These are phyloP conservation scores for Fimicolochytrium jonesii DNA, from an alignment of 192 early-diverging fungal genomes.

Conservation along the genomic window DNA sequence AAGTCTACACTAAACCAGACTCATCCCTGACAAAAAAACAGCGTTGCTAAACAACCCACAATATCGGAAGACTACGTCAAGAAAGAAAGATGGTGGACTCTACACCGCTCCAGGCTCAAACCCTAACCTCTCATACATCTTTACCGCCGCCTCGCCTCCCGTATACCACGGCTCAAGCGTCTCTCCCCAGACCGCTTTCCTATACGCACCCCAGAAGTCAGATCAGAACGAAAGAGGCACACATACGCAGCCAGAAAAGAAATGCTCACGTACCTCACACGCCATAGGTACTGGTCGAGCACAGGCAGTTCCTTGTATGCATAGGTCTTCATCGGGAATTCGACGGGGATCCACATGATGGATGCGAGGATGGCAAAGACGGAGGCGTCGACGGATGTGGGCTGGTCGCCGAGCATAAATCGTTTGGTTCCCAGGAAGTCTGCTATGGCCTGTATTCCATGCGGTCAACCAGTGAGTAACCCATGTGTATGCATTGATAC, in stretches of 20 bases:
- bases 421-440: constrained; percentile 31
- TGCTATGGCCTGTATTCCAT: constrained; percentile 17
- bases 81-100: too few species aligned
- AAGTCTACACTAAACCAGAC: too few species aligned
- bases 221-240: neutral
- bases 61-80: too few species aligned
- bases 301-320: constrained; percentile 16
- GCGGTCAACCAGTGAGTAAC: too few species aligned
- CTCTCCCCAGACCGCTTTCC: constrained; percentile 19
- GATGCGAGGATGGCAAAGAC: constrained; percentile 31
- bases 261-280: constrained; percentile 19
- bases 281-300: constrained; percentile 22
- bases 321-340: constrained; percentile 27
- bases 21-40: too few species aligned
- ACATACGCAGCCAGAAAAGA: neutral
- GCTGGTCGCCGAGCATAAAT: constrained; percentile 21
- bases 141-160: constrained; percentile 14
- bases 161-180: constrained; percentile 24
- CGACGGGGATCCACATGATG: constrained; percentile 28
- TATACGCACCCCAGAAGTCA: neutral
- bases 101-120: neutral
- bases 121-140: neutral
- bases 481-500: too few species aligned
- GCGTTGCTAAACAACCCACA: too few species aligned
- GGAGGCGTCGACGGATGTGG: constrained; percentile 24